Percentiles rank a stretch among this genome's conserved stretches.
These are phyloP conservation scores for Camelina hispida DNA, from an alignment of 345 rosid species.

Conservation along the genomic window DNA sequence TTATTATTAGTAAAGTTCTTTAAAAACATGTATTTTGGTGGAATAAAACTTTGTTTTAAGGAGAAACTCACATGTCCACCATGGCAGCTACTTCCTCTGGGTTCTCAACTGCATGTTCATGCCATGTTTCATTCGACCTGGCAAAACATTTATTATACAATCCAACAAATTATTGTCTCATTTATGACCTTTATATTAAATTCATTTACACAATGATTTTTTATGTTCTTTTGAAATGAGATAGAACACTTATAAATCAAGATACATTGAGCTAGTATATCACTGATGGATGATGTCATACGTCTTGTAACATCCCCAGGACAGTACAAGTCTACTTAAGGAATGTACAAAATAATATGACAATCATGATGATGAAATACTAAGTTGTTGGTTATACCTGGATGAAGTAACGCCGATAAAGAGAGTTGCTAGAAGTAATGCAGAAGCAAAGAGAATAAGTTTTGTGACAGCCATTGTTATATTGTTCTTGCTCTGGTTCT, in stretches of 20 bases:
- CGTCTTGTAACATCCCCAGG: not conserved
- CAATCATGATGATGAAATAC: conserved; percentile 4
- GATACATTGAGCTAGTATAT: conserved; percentile 9
- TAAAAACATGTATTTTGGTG: conserved; percentile 6
- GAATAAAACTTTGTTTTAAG: conserved; percentile 19
- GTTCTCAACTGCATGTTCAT: conserved; percentile 65
- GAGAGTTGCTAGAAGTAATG: conserved; percentile 51
- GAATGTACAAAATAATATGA: not conserved
- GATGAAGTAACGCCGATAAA: conserved; percentile 48
- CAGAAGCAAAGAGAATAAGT: conserved; percentile 41
- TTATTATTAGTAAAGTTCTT: not conserved
- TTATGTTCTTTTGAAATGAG: not conserved
- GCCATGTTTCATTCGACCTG: conserved; percentile 62
- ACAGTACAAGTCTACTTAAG: not conserved
- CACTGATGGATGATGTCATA: not conserved
- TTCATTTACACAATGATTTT: not conserved
- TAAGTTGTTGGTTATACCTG: conserved; percentile 35
- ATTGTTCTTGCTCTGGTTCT: conserved; percentile 32
- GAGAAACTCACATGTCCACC: conserved; percentile 79
- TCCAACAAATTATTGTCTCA: conserved; percentile 21
- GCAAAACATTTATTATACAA: conserved; percentile 21
- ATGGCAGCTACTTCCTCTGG: conserved; percentile 75
- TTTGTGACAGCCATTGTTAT: conserved; percentile 61
- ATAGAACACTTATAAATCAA: not conserved
- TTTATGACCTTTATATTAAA: not conserved